Percentiles rank a stretch among this genome's conserved stretches.
Evolutionary conservation across 2,329 filamentous ascomycete species (phyloP).

Genomic region (Cyphellophora attinorum): DNA sequence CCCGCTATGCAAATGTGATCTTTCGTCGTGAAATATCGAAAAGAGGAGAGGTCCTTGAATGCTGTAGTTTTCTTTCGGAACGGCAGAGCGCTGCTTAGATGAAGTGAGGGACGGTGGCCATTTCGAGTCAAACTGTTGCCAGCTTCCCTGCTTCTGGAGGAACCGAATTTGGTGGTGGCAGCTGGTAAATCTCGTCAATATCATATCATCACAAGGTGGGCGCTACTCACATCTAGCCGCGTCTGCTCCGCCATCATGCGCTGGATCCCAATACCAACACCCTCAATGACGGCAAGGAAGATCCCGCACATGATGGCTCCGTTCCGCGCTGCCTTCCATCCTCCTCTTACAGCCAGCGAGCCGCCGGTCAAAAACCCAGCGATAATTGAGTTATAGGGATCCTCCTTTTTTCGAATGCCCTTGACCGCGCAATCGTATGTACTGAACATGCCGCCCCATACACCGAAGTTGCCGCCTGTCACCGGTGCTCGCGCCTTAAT

Average conservation of each 20-base stretch:
- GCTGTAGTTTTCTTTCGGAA: too few relatives aligned
- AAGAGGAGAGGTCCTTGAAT: conserved; percentile 19
- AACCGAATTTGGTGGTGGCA: conserved; percentile 18
- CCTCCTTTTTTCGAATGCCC: conserved; percentile 89
- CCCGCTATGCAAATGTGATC: conserved; percentile 14
- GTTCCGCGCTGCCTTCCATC: conserved; percentile 84
- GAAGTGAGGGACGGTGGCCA: conserved; percentile 16
- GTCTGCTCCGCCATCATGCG: conserved; percentile 89
- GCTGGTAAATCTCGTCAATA: too few relatives aligned
- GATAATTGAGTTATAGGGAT: conserved; percentile 95
- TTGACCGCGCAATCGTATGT: conserved; percentile 97
- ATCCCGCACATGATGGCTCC: conserved; percentile 94
- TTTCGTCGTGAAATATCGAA: conserved; percentile 6
- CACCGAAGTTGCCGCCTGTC: conserved; percentile 93
- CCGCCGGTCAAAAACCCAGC: conserved; percentile 96
- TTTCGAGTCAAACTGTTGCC: conserved; percentile 17
- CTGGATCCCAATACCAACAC: conserved; percentile 91
- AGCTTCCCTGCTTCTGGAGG: conserved; percentile 18
- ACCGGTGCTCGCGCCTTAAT: conserved; percentile 97
- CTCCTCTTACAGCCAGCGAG: conserved; percentile 81
- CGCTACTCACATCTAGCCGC: conserved; percentile 63
- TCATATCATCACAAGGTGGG: conserved; percentile 6
- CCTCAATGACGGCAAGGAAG: conserved; percentile 90
- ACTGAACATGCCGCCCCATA: conserved; percentile 93
- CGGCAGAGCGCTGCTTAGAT: conserved; percentile 8